Evolutionary conservation across 176 grass and related monocot species (phyloP).

Genomic region (Rhynchospora breviuscula): DNA sequence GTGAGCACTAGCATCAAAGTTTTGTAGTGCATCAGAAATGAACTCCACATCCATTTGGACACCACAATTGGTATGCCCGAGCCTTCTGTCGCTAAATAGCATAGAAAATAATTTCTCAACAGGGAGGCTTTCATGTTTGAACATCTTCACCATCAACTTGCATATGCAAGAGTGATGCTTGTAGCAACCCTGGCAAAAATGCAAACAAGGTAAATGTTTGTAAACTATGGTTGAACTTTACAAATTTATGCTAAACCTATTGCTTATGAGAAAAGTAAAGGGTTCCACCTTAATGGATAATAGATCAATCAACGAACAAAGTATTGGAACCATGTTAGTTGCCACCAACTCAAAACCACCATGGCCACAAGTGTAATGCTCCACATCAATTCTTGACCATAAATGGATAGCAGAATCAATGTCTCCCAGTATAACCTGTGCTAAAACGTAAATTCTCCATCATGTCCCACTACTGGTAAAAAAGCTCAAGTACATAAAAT

Average conservation of each 20-base stretch:
- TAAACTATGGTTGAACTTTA: background rate
- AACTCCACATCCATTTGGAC: slow-evolving; percentile 49
- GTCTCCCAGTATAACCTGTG: slow-evolving; percentile 56
- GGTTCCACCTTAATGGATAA: slow-evolving; percentile 60
- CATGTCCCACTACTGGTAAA: background rate
- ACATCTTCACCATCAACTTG: slow-evolving; percentile 54
- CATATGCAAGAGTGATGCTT: slow-evolving; percentile 70
- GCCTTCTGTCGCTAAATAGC: slow-evolving; percentile 50
- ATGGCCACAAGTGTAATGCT: slow-evolving; percentile 29
- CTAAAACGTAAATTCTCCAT: slow-evolving; percentile 23
- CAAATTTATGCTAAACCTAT: background rate
- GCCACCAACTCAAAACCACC: slow-evolving; percentile 27
- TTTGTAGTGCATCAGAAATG: slow-evolving; percentile 40
- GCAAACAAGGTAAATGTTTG: slow-evolving; percentile 3
- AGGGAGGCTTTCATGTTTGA: slow-evolving; percentile 48
- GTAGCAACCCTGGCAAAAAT: slow-evolving; percentile 53
- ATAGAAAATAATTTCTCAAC: slow-evolving; percentile 49
- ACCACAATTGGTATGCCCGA: slow-evolving; percentile 68
- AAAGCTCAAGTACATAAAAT: slow-evolving; percentile 11
- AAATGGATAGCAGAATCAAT: slow-evolving; percentile 36
- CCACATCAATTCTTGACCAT: slow-evolving; percentile 39
- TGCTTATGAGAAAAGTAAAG: background rate
- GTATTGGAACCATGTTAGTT: slow-evolving; percentile 42
- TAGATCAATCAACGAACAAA: slow-evolving; percentile 82
- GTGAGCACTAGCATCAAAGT: slow-evolving; percentile 38